Base-by-base conservation (phyloP, 352 stramenopile species). In the Globisporangium alternatum region DNA sequence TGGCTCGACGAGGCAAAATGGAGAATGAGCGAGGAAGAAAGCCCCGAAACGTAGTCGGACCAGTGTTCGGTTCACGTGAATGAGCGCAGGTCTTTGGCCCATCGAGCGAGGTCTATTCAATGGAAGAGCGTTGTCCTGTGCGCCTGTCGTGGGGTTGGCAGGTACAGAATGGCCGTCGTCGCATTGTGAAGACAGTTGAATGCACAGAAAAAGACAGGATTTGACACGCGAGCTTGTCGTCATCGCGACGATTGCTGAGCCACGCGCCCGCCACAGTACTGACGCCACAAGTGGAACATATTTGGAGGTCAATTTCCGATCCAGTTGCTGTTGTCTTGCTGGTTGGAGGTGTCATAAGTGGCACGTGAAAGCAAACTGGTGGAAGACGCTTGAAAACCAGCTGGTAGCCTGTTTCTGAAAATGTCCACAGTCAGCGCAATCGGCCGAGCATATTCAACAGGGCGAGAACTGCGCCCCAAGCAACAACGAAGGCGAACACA, bases 121-220 rank as follows among this genome's bases (percentile, higher is more conserved):
- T 28, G 44, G 22, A 51, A 51, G 43, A 48, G 43, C n/a, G 44
- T 5, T 51, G 19, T 5, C 19, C 44, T 51, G 12, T 51, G 44
- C 6, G 44, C n/a, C 15, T 48, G 17, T n/a, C 7, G 41, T 48
- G 41, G 21, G 22, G 19, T 51, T 51, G 33, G 33, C 4, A 39
- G 44, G 7, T 51, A 30, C n/a, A 30, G 44, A 15, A 30, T 12
- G 44, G 43, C 6, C 44, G 44, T 51, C 44, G 44, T 30, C 44
- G n/a, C 44, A 51, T 51, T 28, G 44, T 8, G 44, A 51, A 51
- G 44, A 49, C 44, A 49, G n/a, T n/a, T n/a, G n/a, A n/a, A 19
- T 28, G n/a, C 3, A 49, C 44, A 49, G 17, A 49, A 17, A 13
- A 2, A 7, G 22, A 17, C 17, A 15, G 44, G 10, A 49, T 49